These are phyloP conservation scores for Hansenula sp. DNA, from an alignment of 1,139 yeast genomes.

Conservation along the genomic window DNA sequence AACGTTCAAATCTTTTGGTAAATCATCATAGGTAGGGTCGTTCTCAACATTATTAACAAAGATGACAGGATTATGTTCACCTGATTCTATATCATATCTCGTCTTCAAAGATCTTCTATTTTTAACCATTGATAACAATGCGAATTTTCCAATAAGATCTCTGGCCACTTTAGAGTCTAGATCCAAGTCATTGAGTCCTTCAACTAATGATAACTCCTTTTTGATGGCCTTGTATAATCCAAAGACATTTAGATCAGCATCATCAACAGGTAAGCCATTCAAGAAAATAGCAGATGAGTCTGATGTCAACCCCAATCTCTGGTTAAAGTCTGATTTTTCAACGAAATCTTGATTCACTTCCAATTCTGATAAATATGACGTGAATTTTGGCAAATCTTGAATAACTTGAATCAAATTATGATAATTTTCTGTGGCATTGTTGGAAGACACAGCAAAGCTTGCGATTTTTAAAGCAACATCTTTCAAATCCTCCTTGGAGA, in stretches of 20 bases:
- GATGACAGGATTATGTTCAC: slow-evolving; percentile 43
- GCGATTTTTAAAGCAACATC: slow-evolving; percentile 45
- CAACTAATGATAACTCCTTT: slow-evolving; percentile 34
- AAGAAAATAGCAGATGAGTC: slow-evolving; percentile 46
- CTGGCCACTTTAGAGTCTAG: slow-evolving; percentile 35
- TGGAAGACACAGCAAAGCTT: slow-evolving; percentile 33
- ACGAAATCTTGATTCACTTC: slow-evolving; percentile 21
- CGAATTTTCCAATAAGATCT: slow-evolving; percentile 40
- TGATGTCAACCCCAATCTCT: slow-evolving; percentile 24
- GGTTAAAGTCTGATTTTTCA: slow-evolving; percentile 15
- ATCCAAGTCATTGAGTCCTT: slow-evolving; percentile 33
- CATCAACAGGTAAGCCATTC: slow-evolving; percentile 56
- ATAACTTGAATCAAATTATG: slow-evolving; percentile 35
- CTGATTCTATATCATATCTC: slow-evolving; percentile 27
- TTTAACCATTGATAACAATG: slow-evolving; percentile 36
- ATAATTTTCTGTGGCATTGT: slow-evolving; percentile 28
- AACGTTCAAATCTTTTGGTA: slow-evolving; percentile 40
- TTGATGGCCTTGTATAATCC: slow-evolving; percentile 29
- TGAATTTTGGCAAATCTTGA: slow-evolving; percentile 49
- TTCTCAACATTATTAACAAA: slow-evolving; percentile 75
- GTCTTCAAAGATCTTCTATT: slow-evolving; percentile 32
- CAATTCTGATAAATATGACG: slow-evolving; percentile 23
- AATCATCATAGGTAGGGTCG: slow-evolving; percentile 51
- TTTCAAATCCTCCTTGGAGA: slow-evolving; percentile 29
- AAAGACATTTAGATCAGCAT: slow-evolving; percentile 37